phyloP scores from a whole-genome alignment of 2,329 filamentous ascomycete species.

The Pseudopyricularia javanii region DNA sequence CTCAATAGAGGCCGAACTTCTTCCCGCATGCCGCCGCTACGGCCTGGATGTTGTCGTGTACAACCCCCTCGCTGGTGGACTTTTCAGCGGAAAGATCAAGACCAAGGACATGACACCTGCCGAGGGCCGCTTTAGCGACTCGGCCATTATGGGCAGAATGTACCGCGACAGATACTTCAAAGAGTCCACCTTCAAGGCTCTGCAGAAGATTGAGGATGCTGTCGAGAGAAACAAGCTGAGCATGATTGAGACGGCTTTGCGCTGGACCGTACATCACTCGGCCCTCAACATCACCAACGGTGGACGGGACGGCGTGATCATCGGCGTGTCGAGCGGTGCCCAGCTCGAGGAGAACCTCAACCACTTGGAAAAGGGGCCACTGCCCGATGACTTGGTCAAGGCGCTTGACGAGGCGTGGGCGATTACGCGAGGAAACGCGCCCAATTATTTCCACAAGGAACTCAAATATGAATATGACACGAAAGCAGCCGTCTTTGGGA shows the following conservation, averaged over 20 bases:
- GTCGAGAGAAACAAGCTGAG: slow-evolving; percentile 51
- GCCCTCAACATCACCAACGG: not conserved
- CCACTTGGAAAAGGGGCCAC: slow-evolving; percentile 43
- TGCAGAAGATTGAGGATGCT: slow-evolving; percentile 49
- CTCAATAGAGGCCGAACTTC: slow-evolving; percentile 61
- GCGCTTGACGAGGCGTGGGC: slow-evolving; percentile 68
- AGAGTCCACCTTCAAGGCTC: slow-evolving; percentile 40
- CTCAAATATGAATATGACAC: slow-evolving; percentile 57
- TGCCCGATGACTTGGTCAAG: slow-evolving; percentile 60
- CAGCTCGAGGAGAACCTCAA: slow-evolving; percentile 38
- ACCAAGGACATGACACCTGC: slow-evolving; percentile 28
- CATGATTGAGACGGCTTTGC: slow-evolving; percentile 53
- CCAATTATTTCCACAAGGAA: slow-evolving; percentile 44
- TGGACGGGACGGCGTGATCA: slow-evolving; percentile 31
- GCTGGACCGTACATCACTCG: slow-evolving; percentile 59
- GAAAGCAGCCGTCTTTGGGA: slow-evolving; percentile 41
- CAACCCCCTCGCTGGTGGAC: slow-evolving; percentile 69
- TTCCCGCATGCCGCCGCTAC: slow-evolving; percentile 62
- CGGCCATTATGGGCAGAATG: slow-evolving; percentile 12
- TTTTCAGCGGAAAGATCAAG: slow-evolving; percentile 73
- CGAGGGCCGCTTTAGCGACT: slow-evolving; percentile 11
- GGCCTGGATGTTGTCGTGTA: slow-evolving; percentile 70
- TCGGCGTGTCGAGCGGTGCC: slow-evolving; percentile 33
- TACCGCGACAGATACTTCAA: slow-evolving; percentile 59
- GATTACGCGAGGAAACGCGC: slow-evolving; percentile 43